These are phyloP conservation scores for Backusella tuberculispora DNA, from an alignment of 192 early-diverging fungal genomes.

Conservation along the genomic window DNA sequence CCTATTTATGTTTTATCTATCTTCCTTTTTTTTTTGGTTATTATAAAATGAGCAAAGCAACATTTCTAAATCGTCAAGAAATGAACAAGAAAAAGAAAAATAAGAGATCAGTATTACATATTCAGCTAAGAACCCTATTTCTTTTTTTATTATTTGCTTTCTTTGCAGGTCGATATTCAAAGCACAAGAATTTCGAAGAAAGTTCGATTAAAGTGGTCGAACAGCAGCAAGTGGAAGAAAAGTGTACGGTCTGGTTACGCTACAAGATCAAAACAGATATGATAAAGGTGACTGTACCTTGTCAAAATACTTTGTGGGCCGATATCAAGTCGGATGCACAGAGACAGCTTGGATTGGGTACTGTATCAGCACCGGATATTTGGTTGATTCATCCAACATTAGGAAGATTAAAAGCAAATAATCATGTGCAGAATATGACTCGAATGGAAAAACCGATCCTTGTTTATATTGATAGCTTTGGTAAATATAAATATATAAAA, in stretches of 20 bases:
- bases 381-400: background rate
- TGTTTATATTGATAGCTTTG: background rate
- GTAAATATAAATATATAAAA: background rate
- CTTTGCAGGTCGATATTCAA: background rate
- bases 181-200: background rate
- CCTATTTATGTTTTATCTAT: no score
- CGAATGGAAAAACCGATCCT: background rate
- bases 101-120: background rate
- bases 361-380: background rate
- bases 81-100: background rate
- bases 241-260: background rate
- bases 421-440: background rate
- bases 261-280: background rate
- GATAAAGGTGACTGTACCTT: background rate
- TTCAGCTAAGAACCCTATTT: background rate
- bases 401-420: background rate
- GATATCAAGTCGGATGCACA: background rate
- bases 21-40: background rate
- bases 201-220: background rate
- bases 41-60: background rate
- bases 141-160: background rate
- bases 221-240: background rate
- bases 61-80: background rate
- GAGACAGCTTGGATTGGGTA: background rate
- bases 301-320: background rate